phyloP scores from a whole-genome alignment of 1,284 basidiomycete species.

The Cutaneotrichosporon cyanovorans region DNA sequence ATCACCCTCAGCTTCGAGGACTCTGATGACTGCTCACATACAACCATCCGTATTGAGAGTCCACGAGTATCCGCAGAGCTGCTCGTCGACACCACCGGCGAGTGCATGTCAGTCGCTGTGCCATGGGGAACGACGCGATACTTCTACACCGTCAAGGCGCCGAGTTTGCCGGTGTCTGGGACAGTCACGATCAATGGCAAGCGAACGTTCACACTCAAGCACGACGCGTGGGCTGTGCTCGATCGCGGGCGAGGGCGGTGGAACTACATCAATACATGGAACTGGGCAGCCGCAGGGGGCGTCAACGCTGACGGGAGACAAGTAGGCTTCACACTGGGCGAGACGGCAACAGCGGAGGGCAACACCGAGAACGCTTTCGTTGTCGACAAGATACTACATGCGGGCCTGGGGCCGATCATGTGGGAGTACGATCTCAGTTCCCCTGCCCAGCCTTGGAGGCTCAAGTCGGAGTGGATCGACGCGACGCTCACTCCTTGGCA shows the following conservation, averaged over 20 bases:
- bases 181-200: background rate
- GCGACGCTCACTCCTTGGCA: conserved; percentile 5
- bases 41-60: background rate
- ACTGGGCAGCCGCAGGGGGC: conserved; percentile 4
- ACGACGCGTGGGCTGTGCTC: conserved; percentile 6
- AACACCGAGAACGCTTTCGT: conserved; percentile 8
- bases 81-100: conserved; percentile 1
- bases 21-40: background rate
- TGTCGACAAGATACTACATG: conserved; percentile 5
- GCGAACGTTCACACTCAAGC: background rate
- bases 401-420: background rate
- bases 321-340: conserved; percentile 4
- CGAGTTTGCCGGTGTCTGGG: background rate
- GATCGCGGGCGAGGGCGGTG: conserved; percentile 6
- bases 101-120: conserved; percentile 5
- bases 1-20: conserved; percentile 1
- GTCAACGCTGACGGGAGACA: background rate
- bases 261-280: conserved; percentile 3
- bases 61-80: background rate
- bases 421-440: background rate
- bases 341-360: background rate
- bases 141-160: conserved; percentile 5
- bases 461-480: conserved; percentile 4
- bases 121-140: conserved; percentile 1
- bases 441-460: conserved; percentile 1